phyloP scores from a whole-genome alignment of 2,329 filamentous ascomycete genomes.

The Alternaria conjuncta region DNA sequence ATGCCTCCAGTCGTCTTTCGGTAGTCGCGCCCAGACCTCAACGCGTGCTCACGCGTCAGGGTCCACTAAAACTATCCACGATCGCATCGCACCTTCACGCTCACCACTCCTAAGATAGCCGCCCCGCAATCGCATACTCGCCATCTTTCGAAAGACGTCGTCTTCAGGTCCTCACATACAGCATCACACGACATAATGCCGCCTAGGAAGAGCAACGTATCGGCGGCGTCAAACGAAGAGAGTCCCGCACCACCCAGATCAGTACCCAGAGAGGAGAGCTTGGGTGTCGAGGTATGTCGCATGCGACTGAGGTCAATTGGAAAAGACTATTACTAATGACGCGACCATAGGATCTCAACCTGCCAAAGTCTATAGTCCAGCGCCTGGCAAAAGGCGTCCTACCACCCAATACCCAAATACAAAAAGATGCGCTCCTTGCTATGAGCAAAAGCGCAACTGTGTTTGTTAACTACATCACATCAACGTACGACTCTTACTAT shows the following conservation, averaged over 20 bases:
- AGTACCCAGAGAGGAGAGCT: slow-evolving; percentile 46
- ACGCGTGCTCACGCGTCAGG: slow-evolving; percentile 41
- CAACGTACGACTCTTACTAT: slow-evolving; percentile 62
- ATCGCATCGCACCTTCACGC: slow-evolving; percentile 19
- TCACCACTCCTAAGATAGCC: slow-evolving; percentile 7
- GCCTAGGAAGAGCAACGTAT: slow-evolving; percentile 56
- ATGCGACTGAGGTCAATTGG: not conserved
- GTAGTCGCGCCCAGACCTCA: slow-evolving; percentile 19
- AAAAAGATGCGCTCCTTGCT: slow-evolving; percentile 80
- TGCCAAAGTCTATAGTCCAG: slow-evolving; percentile 83
- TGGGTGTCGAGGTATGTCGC: slow-evolving; percentile 53
- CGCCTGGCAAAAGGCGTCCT: slow-evolving; percentile 80
- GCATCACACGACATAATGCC: slow-evolving; percentile 48
- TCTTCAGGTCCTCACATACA: not conserved
- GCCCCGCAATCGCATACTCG: slow-evolving; percentile 2
- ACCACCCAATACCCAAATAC: slow-evolving; percentile 81
- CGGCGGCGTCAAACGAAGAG: slow-evolving; percentile 48
- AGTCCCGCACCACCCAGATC: slow-evolving; percentile 31
- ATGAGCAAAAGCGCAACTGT: slow-evolving; percentile 83
- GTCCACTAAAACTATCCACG: slow-evolving; percentile 23
- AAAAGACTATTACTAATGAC: not conserved
- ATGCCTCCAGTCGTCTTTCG: not conserved
- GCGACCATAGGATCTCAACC: slow-evolving; percentile 64
- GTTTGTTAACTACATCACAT: slow-evolving; percentile 80
- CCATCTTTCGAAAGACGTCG: not conserved